Evolutionary conservation across 352 stramenopile species (phyloP), one percentile per base, ranked within the genome.

Genomic region (Phytophthora sojae): DNA sequence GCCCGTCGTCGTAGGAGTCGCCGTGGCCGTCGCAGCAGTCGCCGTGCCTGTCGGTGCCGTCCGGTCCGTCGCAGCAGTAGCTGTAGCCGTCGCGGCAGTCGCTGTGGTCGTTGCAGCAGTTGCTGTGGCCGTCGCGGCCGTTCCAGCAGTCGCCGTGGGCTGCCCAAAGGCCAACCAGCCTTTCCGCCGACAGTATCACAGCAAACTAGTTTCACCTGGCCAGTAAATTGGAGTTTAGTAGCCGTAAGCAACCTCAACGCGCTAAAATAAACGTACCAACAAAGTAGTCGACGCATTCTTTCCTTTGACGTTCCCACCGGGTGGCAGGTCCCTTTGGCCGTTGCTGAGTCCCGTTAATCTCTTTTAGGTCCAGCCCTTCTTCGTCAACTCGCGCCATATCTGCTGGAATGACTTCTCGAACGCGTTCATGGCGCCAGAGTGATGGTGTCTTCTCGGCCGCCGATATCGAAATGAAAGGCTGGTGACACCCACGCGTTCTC

Each of bases 331-430:
- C 42, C 42, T 4, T 17, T 25, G 61, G 35, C 0, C 59, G 49
- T 59, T 56, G 32, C 49, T 66, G 15, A 59, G 35, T 1, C 59
- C 59, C 8, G 59, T 52, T 7, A 6, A 56, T 29, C 6, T 61
- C 19, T 45, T 15, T 49, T 53, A 58, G 12, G 59, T 59, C 47
- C 51, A 61, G 39, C 51, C 61, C 14, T 67, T 67, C 37, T 66
- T 66, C 5, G 23, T 52, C 14, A 66, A n/a, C 23, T 66, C 59
- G 49, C 47, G 32, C 49, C 32, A 59, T 45, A 58, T 66, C 32
- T 66, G 30, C 35, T 66, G 49, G 23, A 59, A 66, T 14, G 60
- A 23, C 39, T 57, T 67, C 37, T 60, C 35, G 37, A 45, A 50
- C 19, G 12, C 35, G 49, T 45, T 21, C 60, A 67, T 39, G 17